A percentile compares a stretch with the other conserved stretches of the same genome.
Conservation (phyloP, 202 grass and related monocot species). For the Alloteropsis angusta region DNA sequence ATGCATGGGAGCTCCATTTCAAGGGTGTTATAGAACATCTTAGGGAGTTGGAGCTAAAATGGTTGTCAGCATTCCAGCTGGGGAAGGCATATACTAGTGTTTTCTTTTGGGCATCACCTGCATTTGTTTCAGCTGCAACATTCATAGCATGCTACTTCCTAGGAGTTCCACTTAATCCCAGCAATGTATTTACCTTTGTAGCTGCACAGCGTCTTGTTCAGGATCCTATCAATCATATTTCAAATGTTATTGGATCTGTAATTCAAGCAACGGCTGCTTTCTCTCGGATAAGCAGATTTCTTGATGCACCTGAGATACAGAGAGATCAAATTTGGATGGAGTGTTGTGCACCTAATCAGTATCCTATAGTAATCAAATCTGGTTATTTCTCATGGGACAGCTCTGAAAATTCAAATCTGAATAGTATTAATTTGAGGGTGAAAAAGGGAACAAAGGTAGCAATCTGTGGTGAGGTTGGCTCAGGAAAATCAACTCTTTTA, state of each 20-base stretch:
- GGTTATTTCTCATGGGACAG: constrained; percentile 36
- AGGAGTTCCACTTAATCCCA: constrained; percentile 30
- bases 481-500: constrained; percentile 48
- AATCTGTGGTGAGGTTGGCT: constrained; percentile 50
- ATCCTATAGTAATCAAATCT: constrained; percentile 21
- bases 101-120: constrained; percentile 43
- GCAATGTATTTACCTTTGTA: constrained; percentile 43
- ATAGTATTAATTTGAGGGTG: constrained; percentile 22
- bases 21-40: constrained; percentile 23
- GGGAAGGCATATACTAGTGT: constrained; percentile 31
- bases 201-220: constrained; percentile 40
- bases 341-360: neutral
- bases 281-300: constrained; percentile 29
- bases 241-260: constrained; percentile 37
- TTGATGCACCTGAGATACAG: constrained; percentile 26
- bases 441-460: constrained; percentile 35
- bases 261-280: constrained; percentile 41
- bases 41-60: constrained; percentile 32
- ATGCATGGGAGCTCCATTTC: constrained; percentile 46
- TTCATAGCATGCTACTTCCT: constrained; percentile 43
- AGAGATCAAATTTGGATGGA: neutral
- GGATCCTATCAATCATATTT: constrained; percentile 36
- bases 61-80: constrained; percentile 29
- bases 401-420: constrained; percentile 13
- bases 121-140: constrained; percentile 38